phyloP scores from a whole-genome alignment of 2,329 filamentous ascomycete species.

The Fusarium metavorans region DNA sequence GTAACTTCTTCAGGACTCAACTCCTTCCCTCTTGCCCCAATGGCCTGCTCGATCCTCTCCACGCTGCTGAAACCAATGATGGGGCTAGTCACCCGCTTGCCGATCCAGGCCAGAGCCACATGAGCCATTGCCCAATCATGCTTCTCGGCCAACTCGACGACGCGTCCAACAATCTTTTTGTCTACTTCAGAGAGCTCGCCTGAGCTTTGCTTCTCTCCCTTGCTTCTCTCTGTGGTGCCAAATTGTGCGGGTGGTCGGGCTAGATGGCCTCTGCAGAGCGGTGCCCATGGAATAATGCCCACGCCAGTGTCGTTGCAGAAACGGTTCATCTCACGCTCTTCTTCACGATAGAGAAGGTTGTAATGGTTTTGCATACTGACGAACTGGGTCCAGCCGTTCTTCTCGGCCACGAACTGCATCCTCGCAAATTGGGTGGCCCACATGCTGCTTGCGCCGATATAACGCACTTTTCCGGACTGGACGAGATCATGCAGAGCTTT shows the following conservation, averaged over 20 bases:
- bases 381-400: slow-evolving; percentile 68
- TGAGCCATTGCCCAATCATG: slow-evolving; percentile 31
- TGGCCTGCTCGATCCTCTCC: slow-evolving; percentile 33
- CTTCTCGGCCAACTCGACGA: slow-evolving; percentile 21
- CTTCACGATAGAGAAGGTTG: slow-evolving; percentile 68
- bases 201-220: slow-evolving; percentile 17
- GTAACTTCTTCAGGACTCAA: slow-evolving; percentile 12
- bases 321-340: slow-evolving; percentile 61
- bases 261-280: slow-evolving; percentile 32
- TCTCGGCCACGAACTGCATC: slow-evolving; percentile 65
- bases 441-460: slow-evolving; percentile 63
- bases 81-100: slow-evolving; percentile 19
- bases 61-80: slow-evolving; percentile 34
- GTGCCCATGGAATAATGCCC: slow-evolving; percentile 35
- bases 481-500: slow-evolving; percentile 68
- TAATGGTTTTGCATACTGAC: slow-evolving; percentile 69
- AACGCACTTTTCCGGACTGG: slow-evolving; percentile 66
- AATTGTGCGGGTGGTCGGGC: slow-evolving; percentile 18
- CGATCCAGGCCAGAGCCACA: slow-evolving; percentile 33
- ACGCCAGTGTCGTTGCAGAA: slow-evolving; percentile 54
- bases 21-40: slow-evolving; percentile 18
- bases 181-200: slow-evolving; percentile 24
- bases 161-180: slow-evolving; percentile 16
- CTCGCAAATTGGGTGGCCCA: slow-evolving; percentile 59
- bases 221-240: slow-evolving; percentile 26